Conservation (phyloP, 345 rosid genomes). For the Hibiscus tridactylites region DNA sequence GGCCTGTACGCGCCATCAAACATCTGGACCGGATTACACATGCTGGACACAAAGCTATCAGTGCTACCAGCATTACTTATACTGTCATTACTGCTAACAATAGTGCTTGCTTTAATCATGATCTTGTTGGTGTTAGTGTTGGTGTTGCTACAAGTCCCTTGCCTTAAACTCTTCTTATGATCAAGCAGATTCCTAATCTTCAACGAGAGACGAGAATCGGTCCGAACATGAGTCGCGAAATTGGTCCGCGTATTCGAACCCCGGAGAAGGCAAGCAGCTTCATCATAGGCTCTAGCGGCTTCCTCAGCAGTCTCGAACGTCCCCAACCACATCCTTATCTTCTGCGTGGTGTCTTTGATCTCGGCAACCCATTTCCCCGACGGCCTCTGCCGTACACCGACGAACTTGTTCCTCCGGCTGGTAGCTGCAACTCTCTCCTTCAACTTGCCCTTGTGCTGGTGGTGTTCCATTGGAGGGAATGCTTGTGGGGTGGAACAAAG, state of each 20-base stretch:
- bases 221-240: conserved; percentile 40
- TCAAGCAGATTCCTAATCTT: conserved; percentile 71
- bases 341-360: conserved; percentile 80
- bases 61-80: conserved; percentile 3
- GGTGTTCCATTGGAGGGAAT: neutral
- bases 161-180: conserved; percentile 49
- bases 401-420: conserved; percentile 39
- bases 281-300: conserved; percentile 87
- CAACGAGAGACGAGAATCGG: conserved; percentile 52
- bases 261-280: conserved; percentile 80
- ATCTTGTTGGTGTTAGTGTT: conserved; percentile 11
- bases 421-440: conserved; percentile 10
- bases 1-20: conserved; percentile 48
- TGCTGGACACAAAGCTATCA: conserved; percentile 6
- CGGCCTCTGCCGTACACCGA: conserved; percentile 87
- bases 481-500: neutral
- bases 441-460: neutral
- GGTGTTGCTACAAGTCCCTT: conserved; percentile 1
- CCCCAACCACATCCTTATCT: conserved; percentile 92
- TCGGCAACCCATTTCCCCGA: conserved; percentile 95
- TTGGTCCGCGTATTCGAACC: conserved; percentile 85
- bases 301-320: conserved; percentile 75
- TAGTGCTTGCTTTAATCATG: conserved; percentile 17
- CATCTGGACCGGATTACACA: conserved; percentile 2
- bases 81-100: conserved; percentile 2